A percentile compares a stretch with the other conserved stretches of the same genome.
Evolutionary conservation across 176 grass and related monocot species (phyloP).

Genomic region (Triticum aestivum): DNA sequence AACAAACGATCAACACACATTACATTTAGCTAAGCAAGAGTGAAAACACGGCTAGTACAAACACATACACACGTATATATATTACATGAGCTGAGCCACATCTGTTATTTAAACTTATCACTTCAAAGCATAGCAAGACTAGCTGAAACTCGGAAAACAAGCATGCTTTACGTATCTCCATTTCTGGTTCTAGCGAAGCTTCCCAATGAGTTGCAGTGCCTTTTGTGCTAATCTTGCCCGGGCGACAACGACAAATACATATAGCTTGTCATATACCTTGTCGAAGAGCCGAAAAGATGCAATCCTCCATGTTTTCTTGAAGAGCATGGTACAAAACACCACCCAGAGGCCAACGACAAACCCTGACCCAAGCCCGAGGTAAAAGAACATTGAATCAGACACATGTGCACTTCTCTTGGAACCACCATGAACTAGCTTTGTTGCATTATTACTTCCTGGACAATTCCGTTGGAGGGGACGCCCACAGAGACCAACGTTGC

Average conservation of each 20-base stretch:
- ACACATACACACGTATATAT: no score
- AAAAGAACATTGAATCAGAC: neutral
- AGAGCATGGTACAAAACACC: conserved; percentile 7
- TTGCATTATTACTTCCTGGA: neutral
- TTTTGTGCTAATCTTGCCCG: neutral
- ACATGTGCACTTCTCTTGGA: neutral
- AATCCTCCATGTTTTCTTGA: conserved; percentile 23
- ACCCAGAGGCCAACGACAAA: conserved; percentile 30
- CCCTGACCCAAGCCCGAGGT: neutral
- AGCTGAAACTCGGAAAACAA: no score
- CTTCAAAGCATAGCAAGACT: no score
- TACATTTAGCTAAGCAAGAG: neutral
- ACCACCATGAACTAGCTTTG: neutral
- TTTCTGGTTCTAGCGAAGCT: no score
- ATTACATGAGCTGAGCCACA: no score
- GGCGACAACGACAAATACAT: neutral
- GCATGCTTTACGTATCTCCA: no score
- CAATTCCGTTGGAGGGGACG: conserved; percentile 19
- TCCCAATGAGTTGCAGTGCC: neutral
- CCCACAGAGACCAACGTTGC: conserved; percentile 34
- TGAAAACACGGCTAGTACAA: no score
- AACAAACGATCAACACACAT: neutral
- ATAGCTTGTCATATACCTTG: no score
- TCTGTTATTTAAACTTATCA: no score
- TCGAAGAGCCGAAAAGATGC: no score